Evolutionary conservation across 371 early-diverging fungal species (phyloP).

Genomic region (Chytridium lagenaria): DNA sequence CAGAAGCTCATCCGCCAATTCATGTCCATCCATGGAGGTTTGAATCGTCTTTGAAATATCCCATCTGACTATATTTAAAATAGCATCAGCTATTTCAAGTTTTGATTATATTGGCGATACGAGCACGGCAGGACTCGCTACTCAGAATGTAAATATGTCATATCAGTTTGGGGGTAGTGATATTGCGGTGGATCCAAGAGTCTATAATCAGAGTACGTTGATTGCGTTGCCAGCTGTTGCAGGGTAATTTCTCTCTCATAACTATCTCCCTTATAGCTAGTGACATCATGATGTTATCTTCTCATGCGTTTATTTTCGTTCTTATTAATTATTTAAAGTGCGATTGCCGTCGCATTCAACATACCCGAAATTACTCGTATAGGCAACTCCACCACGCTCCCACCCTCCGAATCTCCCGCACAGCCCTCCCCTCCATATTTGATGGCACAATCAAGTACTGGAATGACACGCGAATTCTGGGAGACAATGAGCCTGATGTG

Average conservation of each 20-base stretch:
- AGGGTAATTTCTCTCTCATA: conserved; percentile 1
- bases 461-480: conserved; percentile 10
- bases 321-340: not conserved
- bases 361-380: not conserved
- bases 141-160: not conserved
- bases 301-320: not conserved
- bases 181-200: not conserved
- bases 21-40: not conserved
- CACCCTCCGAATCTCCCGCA: conserved; percentile 3
- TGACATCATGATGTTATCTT: not conserved
- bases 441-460: conserved; percentile 1
- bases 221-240: conserved; percentile 9
- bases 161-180: conserved; percentile 1
- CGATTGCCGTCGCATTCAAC: conserved; percentile 18
- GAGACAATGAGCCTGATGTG: not conserved
- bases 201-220: not conserved
- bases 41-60: not conserved
- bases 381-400: not conserved
- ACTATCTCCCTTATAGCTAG: no score
- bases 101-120: conserved; percentile 4
- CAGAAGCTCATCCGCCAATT: conserved; percentile 10
- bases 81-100: no score
- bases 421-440: conserved; percentile 4
- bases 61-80: no score
- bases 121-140: not conserved